Percentiles rank a stretch among this genome's conserved stretches.
These are phyloP conservation scores for Tetrahymena borealis DNA, from an alignment of 73 alveolate species.

Conservation along the genomic window DNA sequence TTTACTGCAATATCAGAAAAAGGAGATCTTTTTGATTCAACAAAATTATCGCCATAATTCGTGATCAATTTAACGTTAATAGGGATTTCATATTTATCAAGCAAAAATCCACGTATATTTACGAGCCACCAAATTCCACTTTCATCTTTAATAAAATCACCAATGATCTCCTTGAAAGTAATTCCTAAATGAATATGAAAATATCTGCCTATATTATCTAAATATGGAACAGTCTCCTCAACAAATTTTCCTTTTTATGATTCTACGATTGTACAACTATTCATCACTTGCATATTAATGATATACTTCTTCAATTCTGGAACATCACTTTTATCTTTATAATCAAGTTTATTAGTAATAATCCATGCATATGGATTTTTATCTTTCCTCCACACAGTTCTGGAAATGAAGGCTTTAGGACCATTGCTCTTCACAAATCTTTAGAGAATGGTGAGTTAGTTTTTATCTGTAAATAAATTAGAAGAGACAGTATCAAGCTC, in stretches of 20 bases:
- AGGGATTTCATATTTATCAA: background rate
- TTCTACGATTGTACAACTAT: constrained; percentile 68
- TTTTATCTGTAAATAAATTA: constrained; percentile 18
- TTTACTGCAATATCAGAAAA: constrained; percentile 42
- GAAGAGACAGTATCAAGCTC: constrained; percentile 50
- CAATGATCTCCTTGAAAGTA: constrained; percentile 78
- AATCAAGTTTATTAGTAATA: constrained; percentile 81
- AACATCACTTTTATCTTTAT: constrained; percentile 58
- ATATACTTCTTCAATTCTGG: constrained; percentile 73
- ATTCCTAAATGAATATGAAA: constrained; percentile 69
- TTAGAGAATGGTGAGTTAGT: constrained; percentile 66
- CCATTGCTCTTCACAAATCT: constrained; percentile 91
- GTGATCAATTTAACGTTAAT: constrained; percentile 15
- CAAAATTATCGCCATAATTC: constrained; percentile 31
- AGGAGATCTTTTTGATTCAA: constrained; percentile 46
- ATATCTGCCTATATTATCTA: constrained; percentile 75
- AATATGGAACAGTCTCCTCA: constrained; percentile 73
- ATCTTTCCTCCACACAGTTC: constrained; percentile 81
- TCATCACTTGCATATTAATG: constrained; percentile 64
- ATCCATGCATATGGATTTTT: constrained; percentile 72
- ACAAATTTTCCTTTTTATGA: constrained; percentile 84
- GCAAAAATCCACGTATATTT: constrained; percentile 65
- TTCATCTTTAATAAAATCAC: constrained; percentile 90
- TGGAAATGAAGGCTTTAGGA: constrained; percentile 87
- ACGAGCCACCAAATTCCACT: constrained; percentile 91